Evolutionary conservation across 2,329 filamentous ascomycete species (phyloP), one percentile per base, ranked within the genome.

Genomic region (Colletotrichum falcatum): DNA sequence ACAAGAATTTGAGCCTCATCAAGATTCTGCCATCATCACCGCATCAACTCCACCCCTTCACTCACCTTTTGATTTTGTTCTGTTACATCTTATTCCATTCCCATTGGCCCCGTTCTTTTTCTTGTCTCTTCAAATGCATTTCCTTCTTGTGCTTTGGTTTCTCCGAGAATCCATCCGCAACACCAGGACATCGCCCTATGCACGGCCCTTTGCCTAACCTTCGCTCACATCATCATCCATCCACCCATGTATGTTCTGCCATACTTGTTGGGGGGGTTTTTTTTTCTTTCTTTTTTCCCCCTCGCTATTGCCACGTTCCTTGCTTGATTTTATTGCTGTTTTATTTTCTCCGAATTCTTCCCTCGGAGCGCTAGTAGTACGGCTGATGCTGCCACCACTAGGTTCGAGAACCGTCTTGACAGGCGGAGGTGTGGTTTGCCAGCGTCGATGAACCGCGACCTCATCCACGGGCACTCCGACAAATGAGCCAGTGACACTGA

Each of bases 401-500:
- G 28, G 54, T 65, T 46, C 20, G 44, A 46, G 44, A 23, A 55
- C 48, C 37, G n/a, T 44, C 44, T 46, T 26, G 35, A 51, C 48
- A 23, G 26, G 44, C n/a, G 28, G n/a, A 14, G 30, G 42, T 33
- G 30, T n/a, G n/a, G n/a, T n/a, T 30, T 51, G 44, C 58, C 30
- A 35, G 28, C 59, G 11, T 26, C 53, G 12, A 54, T 61, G 39
- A 42, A 54, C 42, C 35, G 54, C 44, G 42, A 33, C 42, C 39
- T 23, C 59, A 23, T 26, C 33, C 46, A 30, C 12, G 30, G 44
- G 30, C 28, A 55, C 48, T 46, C 35, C 23, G 63, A n/a, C 42
- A 70, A 66, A 66, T 70, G 49, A 49, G 42, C 49, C 63, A 42
- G 37, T 56, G 63, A 39, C 49, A 61, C 63, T 44, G 49, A 39